phyloP scores from a whole-genome alignment of 202 grass and related monocot genomes.

The Hordeum pubiflorum region DNA sequence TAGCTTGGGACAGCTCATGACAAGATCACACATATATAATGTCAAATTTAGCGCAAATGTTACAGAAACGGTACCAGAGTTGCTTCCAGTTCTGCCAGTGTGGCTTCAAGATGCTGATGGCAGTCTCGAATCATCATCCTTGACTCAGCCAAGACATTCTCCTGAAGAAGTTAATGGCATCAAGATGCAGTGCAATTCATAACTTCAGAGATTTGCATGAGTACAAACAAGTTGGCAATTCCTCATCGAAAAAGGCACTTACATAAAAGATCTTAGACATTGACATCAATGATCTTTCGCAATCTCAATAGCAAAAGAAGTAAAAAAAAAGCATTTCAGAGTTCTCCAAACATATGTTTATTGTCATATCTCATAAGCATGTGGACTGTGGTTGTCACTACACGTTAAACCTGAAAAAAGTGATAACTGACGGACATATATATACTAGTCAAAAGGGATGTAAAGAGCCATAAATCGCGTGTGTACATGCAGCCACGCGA shows the following conservation, averaged over 20 bases:
- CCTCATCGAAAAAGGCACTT: not conserved
- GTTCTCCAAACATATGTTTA: not conserved
- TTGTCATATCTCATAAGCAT: not conserved
- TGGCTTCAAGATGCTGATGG: conserved; percentile 61
- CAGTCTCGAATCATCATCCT: conserved; percentile 96
- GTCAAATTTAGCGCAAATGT: not conserved
- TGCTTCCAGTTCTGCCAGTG: conserved; percentile 64
- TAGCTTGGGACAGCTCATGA: not conserved
- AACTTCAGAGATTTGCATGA: not conserved
- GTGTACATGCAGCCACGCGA: too few relatives aligned
- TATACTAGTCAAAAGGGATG: too few relatives aligned
- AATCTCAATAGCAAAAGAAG: not conserved
- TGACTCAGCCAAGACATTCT: conserved; percentile 88
- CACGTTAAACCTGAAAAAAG: too few relatives aligned
- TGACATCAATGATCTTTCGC: too few relatives aligned
- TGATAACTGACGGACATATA: too few relatives aligned
- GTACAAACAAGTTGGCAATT: too few relatives aligned
- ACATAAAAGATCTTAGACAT: not conserved
- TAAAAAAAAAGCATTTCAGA: too few relatives aligned
- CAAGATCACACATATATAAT: not conserved
- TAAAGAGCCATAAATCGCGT: too few relatives aligned
- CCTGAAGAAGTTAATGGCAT: conserved; percentile 26
- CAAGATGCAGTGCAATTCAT: not conserved
- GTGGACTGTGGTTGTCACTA: too few relatives aligned
- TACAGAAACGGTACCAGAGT: conserved; percentile 24